Conservation (phyloP, 169 alveolate genomes). For the Ichthyophthirius multifiliis region DNA sequence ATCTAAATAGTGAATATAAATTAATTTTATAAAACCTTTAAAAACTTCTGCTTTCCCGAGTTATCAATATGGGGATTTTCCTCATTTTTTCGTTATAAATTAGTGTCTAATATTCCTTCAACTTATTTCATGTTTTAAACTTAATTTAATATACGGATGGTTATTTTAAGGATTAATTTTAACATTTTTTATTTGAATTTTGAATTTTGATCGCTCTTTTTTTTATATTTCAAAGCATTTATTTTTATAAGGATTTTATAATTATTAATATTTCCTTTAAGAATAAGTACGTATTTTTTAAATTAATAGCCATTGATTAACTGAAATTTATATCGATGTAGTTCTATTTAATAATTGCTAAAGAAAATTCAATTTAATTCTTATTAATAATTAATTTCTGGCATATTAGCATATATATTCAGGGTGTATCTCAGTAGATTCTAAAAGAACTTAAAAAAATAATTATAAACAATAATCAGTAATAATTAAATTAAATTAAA, state of each 20-base stretch:
- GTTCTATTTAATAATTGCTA: slow-evolving; percentile 27
- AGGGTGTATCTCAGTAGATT: slow-evolving; percentile 35
- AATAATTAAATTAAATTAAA: no score
- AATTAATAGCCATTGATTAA: slow-evolving; percentile 20
- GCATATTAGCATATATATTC: slow-evolving; percentile 36
- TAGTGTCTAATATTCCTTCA: slow-evolving; percentile 16
- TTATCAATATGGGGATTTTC: slow-evolving; percentile 34
- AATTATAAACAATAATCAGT: not conserved
- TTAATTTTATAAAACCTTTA: slow-evolving; percentile 15
- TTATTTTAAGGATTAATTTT: slow-evolving; percentile 26
- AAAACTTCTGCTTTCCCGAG: slow-evolving; percentile 45
- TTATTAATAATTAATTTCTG: no score
- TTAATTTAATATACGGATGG: slow-evolving; percentile 26
- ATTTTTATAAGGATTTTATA: not conserved
- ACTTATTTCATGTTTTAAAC: not conserved
- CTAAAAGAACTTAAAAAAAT: not conserved
- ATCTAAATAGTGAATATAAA: slow-evolving; percentile 34
- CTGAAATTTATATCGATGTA: slow-evolving; percentile 17
- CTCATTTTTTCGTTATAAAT: slow-evolving; percentile 23
- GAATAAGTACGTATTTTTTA: slow-evolving; percentile 43
- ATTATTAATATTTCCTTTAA: slow-evolving; percentile 10
- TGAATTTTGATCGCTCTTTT: slow-evolving; percentile 10
- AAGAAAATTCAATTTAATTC: slow-evolving; percentile 34
- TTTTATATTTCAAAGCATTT: slow-evolving; percentile 8
- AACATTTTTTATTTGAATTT: slow-evolving; percentile 24